Evolutionary conservation across 2,329 filamentous ascomycete genomes (phyloP), one percentile per base, ranked within the genome.

Genomic region (Dactylonectria estremocensis): DNA sequence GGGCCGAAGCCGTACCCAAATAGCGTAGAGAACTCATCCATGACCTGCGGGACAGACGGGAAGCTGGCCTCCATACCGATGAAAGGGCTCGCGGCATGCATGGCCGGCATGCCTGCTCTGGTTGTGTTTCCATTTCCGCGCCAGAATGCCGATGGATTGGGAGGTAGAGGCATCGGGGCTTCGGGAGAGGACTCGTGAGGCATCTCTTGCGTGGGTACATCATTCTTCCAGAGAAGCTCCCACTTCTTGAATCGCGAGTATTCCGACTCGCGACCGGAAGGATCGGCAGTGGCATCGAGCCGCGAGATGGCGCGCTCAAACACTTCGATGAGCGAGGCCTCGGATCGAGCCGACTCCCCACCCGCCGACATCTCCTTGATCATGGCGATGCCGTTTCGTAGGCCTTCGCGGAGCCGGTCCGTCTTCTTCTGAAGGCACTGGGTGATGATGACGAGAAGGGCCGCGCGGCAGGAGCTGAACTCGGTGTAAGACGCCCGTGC

Each of bases 401-500:
- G 77, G 9, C 82, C 81, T 46, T 84, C 82, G 28, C 83, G 83
- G 13, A 86, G 80, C 35, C 77, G 72, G 58, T 82, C 80, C 11
- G 80, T 81, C 50, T 78, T 79, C 63, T 77, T 77, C 46, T 79
- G 79, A 43, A 82, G 73, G 50, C 80, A 82, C 54, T 82, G 80
- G 2, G 80, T 81, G 35, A 81, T 80, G 52, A 83, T 78, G 31
- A 88, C 86, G 3, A 88, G 79, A 6, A 88, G 77, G 9, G 87
- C 86, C 10, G 86, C 86, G 48, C 87, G 85, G 57, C 86, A 88
- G 3, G 86, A 85, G 72, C 85, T 87, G 72, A 88, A 88, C 69
- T 89, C 87, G 3, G 86, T 87, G 70, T 88, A 88, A 0, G 86
- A 87, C 3, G 86, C 85, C 33, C 86, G 83, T 6, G 87, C 86